phyloP scores from a whole-genome alignment of 805 yeast genomes.

The Candida boleticola region DNA sequence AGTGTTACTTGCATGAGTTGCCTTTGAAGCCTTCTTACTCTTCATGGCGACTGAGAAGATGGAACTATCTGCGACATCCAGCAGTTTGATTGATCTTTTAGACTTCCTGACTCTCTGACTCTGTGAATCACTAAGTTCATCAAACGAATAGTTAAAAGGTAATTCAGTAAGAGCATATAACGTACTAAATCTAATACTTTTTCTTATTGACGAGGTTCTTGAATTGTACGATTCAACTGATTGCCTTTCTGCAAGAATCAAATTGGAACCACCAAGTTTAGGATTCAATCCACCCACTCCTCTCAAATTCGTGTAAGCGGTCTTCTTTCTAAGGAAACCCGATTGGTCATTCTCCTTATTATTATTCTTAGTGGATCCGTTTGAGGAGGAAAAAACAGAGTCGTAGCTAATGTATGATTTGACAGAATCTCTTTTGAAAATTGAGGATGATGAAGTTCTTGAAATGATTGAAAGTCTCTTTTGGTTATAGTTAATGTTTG shows the following conservation, averaged over 20 bases:
- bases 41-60: slow-evolving; percentile 30
- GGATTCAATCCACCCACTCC: slow-evolving; percentile 9
- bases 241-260: neutral
- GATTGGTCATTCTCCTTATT: slow-evolving; percentile 15
- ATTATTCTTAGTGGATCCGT: slow-evolving; percentile 13
- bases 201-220: slow-evolving; percentile 23
- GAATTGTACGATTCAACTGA: slow-evolving; percentile 21
- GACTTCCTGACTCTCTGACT: slow-evolving; percentile 8
- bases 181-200: slow-evolving; percentile 35
- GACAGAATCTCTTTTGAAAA: slow-evolving; percentile 35
- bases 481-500: slow-evolving; percentile 7
- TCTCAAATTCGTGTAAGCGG: slow-evolving; percentile 49
- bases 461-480: slow-evolving; percentile 21
- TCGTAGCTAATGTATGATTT: slow-evolving; percentile 61
- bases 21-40: slow-evolving; percentile 15
- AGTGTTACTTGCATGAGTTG: slow-evolving; percentile 11
- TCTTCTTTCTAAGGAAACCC: slow-evolving; percentile 45
- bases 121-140: slow-evolving; percentile 8
- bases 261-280: neutral
- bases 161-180: slow-evolving; percentile 39
- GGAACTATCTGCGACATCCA: slow-evolving; percentile 31
- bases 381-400: slow-evolving; percentile 46
- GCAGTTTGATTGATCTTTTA: slow-evolving; percentile 21
- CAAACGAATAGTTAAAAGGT: slow-evolving; percentile 24
- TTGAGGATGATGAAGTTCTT: slow-evolving; percentile 31